Evolutionary conservation across 345 rosid genomes (phyloP), one percentile per base, ranked within the genome.

Genomic region (Pelargonium nanum): DNA sequence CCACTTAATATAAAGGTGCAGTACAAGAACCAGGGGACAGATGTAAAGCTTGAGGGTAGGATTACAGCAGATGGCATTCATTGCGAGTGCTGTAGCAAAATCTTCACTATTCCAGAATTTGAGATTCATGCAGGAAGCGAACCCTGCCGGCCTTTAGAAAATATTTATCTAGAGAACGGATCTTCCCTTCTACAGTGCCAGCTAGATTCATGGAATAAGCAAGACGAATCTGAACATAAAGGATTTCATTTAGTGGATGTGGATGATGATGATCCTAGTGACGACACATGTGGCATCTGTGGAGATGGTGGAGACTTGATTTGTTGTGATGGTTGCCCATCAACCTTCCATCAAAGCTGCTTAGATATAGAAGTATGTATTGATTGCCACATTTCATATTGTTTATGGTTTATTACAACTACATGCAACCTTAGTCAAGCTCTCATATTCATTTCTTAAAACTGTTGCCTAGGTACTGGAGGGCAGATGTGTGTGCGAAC

Each of bases 261-360:
- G 70, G 70, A 58, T 69, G 80, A 79, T 45, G 88, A 81, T 53
- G 98, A 92, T 73, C 95, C 88, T 57, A 92, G 82, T 64, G 98
- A 92, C 65, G 98, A 92, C 76, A 87, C 98, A 19, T 92, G 98
- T 81, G 97, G 85, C 56, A 77, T 87, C 53, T 92, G 98, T 74
- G 98, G 97, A 59, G 98, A 92, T 81, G 98, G 98, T 53, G 98
- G 98, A 69, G 80, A 82, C 63, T 81, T 92, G 71, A 76, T 83
- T 66, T 92, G 98, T 68, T 92, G 97, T 56, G 98, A 92, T 56
- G 73, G 93, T 69, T 92, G 98, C 77, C 97, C 98, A 56, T 89
- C 98, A 61, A 89, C 98, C 9, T 92, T 92, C 74, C 98, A 92
- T 74, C 86, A 83, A 68, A 78, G 78, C 79, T 92, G 98, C 81